Evolutionary conservation across 108 stramenopile genomes (phyloP), one percentile per base, ranked within the genome.

Genomic region (Cyclotella distinguenda): DNA sequence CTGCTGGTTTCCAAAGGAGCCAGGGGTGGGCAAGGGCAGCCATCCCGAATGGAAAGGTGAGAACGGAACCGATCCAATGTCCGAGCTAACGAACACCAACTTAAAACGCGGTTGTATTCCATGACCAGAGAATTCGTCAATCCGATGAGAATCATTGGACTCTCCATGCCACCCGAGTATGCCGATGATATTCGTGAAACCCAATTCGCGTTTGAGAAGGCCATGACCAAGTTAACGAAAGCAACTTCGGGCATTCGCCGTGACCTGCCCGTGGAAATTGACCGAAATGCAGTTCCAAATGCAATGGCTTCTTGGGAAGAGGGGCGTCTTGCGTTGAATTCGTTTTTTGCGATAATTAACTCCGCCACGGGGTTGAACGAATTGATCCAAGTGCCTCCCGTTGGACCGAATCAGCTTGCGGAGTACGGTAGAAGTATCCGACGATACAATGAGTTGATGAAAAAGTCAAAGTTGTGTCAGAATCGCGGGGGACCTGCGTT

Each of bases 391-490:
- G 84, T 93, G 22, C 91, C 91, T 9, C 70, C 86, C 0, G 22
- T 80, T 16, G 88, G 91, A 25, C 88, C 87, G 6, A 81, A 84
- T 59, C 91, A 93, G 66, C n/a, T 38, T 2, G 53, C 74, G 13
- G 72, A 83, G 25, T 89, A 93, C 68, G 91, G 91, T 26, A 54
- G 91, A 34, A 84, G 82, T 47, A 70, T 77, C 34, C 46, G 84
- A 23, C 70, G 83, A 18, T 93, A 87, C 66, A 71, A 86, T 60
- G 88, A 93, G 16, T 68, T 87, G 16, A 71, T 84, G 58, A 93
- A 93, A 48, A 93, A 93, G 77, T 87, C 84, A 36, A 89, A 89
- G 44, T 60, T 88, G 10, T 93, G 92, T 68, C 89, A 90, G 55
- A 93, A 93, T 73, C 69, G 92, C n/a, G 84, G 84, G 6, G 84